phyloP scores from a whole-genome alignment of 441 rosid species.

The Arabidopsis hybrid region DNA sequence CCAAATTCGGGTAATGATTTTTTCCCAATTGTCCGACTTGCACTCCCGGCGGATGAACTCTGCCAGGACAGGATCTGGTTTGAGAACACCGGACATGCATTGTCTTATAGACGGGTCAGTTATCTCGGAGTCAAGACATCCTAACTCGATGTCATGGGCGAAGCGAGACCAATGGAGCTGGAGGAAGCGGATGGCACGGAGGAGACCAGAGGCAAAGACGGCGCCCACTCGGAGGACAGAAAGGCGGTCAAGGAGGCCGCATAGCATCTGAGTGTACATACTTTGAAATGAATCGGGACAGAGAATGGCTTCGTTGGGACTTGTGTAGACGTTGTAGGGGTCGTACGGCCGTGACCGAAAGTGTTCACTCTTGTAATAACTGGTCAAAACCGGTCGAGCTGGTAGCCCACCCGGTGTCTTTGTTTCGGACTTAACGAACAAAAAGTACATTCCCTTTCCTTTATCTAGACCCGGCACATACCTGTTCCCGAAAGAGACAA shows the following conservation, averaged over 20 bases:
- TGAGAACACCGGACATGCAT: constrained; percentile 52
- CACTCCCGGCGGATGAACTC: constrained; percentile 60
- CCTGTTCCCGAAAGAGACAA: constrained; percentile 47
- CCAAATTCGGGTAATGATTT: constrained; percentile 82
- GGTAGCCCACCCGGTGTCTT: constrained; percentile 82
- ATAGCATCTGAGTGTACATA: constrained; percentile 92
- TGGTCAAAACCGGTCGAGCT: constrained; percentile 91
- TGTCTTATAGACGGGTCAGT: constrained; percentile 56
- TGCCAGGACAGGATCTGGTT: constrained; percentile 63
- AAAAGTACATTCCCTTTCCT: constrained; percentile 87
- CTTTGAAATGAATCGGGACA: constrained; percentile 91
- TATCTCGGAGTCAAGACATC: constrained; percentile 54
- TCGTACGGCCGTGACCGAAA: constrained; percentile 84
- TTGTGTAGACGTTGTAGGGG: constrained; percentile 82
- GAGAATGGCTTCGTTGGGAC: constrained; percentile 92
- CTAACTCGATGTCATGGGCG: constrained; percentile 65
- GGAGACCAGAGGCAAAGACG: constrained; percentile 89
- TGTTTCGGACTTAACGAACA: constrained; percentile 90
- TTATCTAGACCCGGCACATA: constrained; percentile 85
- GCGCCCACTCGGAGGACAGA: constrained; percentile 87
- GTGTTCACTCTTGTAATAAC: constrained; percentile 92
- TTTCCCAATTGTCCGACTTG: constrained; percentile 65
- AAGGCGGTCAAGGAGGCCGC: constrained; percentile 76
- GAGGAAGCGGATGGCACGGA: constrained; percentile 88
- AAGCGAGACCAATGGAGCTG: constrained; percentile 76